phyloP scores from a whole-genome alignment of 768 basidiomycete species.

The Tylopilus intermedius region DNA sequence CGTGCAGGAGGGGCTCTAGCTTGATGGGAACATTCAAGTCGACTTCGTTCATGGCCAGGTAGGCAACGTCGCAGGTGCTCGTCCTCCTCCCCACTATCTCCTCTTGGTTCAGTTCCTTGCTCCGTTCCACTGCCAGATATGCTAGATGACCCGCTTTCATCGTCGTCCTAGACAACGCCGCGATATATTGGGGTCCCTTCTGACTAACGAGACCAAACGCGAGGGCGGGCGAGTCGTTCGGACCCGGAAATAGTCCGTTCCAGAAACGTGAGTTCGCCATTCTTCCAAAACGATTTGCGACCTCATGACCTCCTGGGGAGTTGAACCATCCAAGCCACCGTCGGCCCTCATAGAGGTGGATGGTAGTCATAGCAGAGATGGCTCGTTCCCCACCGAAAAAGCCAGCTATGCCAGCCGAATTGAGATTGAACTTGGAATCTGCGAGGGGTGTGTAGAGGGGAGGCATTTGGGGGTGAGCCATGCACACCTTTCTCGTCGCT shows the following conservation, averaged over 20 bases:
- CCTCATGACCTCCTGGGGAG: constrained; percentile 30
- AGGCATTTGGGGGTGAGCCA: neutral
- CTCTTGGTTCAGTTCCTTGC: neutral
- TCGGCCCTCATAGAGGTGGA: constrained; percentile 28
- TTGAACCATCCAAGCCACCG: constrained; percentile 35
- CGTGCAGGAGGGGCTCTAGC: neutral
- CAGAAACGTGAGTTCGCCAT: constrained; percentile 31
- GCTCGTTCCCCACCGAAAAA: constrained; percentile 36
- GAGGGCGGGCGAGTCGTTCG: constrained; percentile 22
- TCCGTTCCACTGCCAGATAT: constrained; percentile 20
- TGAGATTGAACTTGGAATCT: neutral
- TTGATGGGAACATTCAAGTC: neutral
- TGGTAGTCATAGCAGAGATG: constrained; percentile 31
- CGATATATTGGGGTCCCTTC: constrained; percentile 27
- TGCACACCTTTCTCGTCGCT: neutral
- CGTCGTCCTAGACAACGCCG: constrained; percentile 27
- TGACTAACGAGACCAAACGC: constrained; percentile 28
- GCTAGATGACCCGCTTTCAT: constrained; percentile 27
- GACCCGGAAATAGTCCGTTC: constrained; percentile 31
- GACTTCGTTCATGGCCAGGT: neutral
- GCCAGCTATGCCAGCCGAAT: constrained; percentile 31
- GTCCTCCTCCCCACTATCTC: neutral
- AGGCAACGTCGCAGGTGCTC: neutral
- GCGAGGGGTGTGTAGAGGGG: neutral
- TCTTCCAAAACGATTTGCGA: constrained; percentile 31